Evolutionary conservation across 345 rosid genomes (phyloP).

Genomic region (Linum trigynum): DNA sequence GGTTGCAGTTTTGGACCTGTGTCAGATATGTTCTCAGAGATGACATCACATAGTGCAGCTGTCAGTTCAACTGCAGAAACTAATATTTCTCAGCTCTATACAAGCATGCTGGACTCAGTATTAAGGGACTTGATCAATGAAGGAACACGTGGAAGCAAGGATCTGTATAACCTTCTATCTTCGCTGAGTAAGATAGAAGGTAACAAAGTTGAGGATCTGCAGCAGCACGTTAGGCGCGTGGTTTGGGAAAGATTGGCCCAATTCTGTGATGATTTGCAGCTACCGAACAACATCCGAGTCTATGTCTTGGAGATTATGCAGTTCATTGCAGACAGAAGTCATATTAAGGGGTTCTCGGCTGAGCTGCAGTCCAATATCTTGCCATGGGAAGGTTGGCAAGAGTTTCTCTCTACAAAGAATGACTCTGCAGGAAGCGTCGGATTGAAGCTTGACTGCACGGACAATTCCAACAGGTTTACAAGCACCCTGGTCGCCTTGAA

Average conservation of each 20-base stretch:
- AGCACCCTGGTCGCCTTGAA: constrained; percentile 83
- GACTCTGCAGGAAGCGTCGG: constrained; percentile 27
- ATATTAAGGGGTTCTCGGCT: constrained; percentile 43
- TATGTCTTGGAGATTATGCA: constrained; percentile 84
- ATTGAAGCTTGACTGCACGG: constrained; percentile 33
- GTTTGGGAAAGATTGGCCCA: constrained; percentile 71
- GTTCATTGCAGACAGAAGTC: constrained; percentile 42
- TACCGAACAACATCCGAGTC: constrained; percentile 68
- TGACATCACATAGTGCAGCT: constrained; percentile 25
- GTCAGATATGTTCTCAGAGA: constrained; percentile 57
- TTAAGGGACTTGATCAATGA: constrained; percentile 37
- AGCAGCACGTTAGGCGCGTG: constrained; percentile 41
- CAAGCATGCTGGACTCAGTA: constrained; percentile 52
- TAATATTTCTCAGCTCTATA: constrained; percentile 54
- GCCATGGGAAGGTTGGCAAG: constrained; percentile 88
- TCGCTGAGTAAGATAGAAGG: constrained; percentile 78
- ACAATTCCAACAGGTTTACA: constrained; percentile 55
- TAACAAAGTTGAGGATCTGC: constrained; percentile 43
- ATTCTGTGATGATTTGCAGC: constrained; percentile 64
- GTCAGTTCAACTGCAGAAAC: constrained; percentile 15
- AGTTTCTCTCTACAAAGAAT: constrained; percentile 37
- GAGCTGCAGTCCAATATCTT: constrained; percentile 45
- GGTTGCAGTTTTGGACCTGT: constrained; percentile 73
- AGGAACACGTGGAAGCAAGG: constrained; percentile 37
- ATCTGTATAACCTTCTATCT: constrained; percentile 51